phyloP scores from a whole-genome alignment of 495 filamentous ascomycete genomes.

The Aspergillus sclerotioniger region DNA sequence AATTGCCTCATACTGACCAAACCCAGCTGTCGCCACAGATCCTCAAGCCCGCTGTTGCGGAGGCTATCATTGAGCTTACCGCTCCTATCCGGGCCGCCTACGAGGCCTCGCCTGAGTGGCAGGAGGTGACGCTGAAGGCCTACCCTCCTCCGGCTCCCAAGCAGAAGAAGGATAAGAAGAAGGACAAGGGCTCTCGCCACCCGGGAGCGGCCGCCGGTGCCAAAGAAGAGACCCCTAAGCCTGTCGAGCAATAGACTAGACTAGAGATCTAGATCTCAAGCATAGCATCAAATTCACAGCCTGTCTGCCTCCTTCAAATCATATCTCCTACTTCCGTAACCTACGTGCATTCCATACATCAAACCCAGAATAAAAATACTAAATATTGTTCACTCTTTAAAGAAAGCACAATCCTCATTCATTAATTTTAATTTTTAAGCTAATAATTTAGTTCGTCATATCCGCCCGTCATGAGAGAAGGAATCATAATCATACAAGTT shows the following conservation, averaged over 20 bases:
- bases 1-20: slow-evolving; percentile 18
- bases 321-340: too few species aligned
- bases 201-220: slow-evolving; percentile 37
- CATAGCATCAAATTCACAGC: too few species aligned
- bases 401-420: too few species aligned
- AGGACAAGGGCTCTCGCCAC: slow-evolving; percentile 74
- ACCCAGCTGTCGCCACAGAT: slow-evolving; percentile 75
- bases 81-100: slow-evolving; percentile 72
- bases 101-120: slow-evolving; percentile 71
- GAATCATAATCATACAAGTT: slow-evolving; percentile 8
- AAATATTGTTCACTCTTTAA: too few species aligned
- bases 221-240: too few species aligned
- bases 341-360: too few species aligned
- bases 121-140: slow-evolving; percentile 73
- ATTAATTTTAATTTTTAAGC: too few species aligned
- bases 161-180: slow-evolving; percentile 75
- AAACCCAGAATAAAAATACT: too few species aligned
- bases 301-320: too few species aligned
- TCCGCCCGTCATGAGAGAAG: slow-evolving; percentile 4
- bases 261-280: too few species aligned
- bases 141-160: slow-evolving; percentile 61
- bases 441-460: neutral
- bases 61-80: slow-evolving; percentile 67
- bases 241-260: too few species aligned
- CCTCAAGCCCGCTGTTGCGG: slow-evolving; percentile 73